Conservation (phyloP, 2,329 filamentous ascomycete genomes). For the Fusarium denticulatum region DNA sequence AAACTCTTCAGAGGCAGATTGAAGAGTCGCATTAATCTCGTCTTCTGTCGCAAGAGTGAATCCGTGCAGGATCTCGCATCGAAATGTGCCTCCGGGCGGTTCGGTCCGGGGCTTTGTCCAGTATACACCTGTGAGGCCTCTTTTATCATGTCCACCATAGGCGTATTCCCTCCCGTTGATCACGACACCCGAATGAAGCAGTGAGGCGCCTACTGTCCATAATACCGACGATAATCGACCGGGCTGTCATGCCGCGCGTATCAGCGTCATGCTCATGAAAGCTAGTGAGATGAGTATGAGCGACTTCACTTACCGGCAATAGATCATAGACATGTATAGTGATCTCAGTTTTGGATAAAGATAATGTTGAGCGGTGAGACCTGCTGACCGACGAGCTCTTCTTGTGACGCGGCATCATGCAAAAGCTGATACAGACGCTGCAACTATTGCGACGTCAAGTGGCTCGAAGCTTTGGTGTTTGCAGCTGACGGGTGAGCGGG, state of each 20-base stretch:
- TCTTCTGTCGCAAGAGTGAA: conserved; percentile 75
- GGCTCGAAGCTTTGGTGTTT: conserved; percentile 28
- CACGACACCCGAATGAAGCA: conserved; percentile 85
- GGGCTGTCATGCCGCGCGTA: conserved; percentile 58
- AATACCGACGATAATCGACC: conserved; percentile 79
- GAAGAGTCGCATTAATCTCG: conserved; percentile 78
- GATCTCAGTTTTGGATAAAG: conserved; percentile 77
- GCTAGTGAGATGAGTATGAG: background rate
- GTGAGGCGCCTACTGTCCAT: conserved; percentile 80
- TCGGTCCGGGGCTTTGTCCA: conserved; percentile 78
- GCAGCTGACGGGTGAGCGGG: conserved; percentile 32
- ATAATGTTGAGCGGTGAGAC: conserved; percentile 71
- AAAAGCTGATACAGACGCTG: background rate
- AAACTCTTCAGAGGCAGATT: conserved; percentile 75
- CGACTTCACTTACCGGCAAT: conserved; percentile 65
- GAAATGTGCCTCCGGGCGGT: conserved; percentile 82
- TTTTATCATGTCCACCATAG: conserved; percentile 82
- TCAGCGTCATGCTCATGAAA: conserved; percentile 23
- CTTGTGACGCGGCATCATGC: conserved; percentile 44
- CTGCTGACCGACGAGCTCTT: conserved; percentile 45
- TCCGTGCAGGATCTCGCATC: conserved; percentile 79
- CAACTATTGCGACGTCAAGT: conserved; percentile 39
- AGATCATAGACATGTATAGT: conserved; percentile 83
- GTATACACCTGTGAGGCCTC: conserved; percentile 80
- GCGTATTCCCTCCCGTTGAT: conserved; percentile 85